Percentiles rank a stretch among this genome's conserved stretches.
Conservation (phyloP, 2,329 filamentous ascomycete species). For the Sporothrix schenckii region DNA sequence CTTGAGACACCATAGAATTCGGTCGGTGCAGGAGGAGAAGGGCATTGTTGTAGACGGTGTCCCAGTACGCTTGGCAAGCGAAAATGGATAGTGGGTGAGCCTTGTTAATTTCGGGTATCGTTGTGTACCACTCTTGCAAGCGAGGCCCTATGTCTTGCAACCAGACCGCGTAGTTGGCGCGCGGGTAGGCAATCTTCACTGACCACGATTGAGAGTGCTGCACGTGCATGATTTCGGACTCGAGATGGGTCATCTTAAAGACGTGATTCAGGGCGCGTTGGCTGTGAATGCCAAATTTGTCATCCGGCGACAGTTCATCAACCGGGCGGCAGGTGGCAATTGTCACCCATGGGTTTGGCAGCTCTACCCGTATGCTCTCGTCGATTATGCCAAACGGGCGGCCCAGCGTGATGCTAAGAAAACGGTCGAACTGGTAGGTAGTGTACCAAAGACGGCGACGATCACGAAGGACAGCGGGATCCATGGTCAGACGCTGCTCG, state of each 20-base stretch:
- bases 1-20: not conserved
- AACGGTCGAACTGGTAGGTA: not conserved
- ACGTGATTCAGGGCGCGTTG: not conserved
- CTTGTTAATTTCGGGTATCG: not conserved
- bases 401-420: constrained; percentile 3
- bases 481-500: not conserved
- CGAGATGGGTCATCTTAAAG: constrained; percentile 1
- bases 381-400: constrained; percentile 5
- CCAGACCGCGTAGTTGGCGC: not conserved
- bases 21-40: not conserved
- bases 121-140: constrained; percentile 8
- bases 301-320: not conserved
- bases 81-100: not conserved
- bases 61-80: constrained; percentile 3
- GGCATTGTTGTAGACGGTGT: not conserved
- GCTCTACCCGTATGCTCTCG: not conserved
- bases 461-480: not conserved
- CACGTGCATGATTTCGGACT: constrained; percentile 17
- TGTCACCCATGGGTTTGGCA: not conserved
- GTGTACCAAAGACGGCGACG: constrained; percentile 10
- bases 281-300: not conserved
- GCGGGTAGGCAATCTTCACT: not conserved
- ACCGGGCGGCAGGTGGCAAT: not conserved
- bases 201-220: constrained; percentile 19
- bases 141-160: not conserved